Base-by-base conservation (phyloP, 2,329 filamentous ascomycete species). In the Raffaelea arxii region DNA sequence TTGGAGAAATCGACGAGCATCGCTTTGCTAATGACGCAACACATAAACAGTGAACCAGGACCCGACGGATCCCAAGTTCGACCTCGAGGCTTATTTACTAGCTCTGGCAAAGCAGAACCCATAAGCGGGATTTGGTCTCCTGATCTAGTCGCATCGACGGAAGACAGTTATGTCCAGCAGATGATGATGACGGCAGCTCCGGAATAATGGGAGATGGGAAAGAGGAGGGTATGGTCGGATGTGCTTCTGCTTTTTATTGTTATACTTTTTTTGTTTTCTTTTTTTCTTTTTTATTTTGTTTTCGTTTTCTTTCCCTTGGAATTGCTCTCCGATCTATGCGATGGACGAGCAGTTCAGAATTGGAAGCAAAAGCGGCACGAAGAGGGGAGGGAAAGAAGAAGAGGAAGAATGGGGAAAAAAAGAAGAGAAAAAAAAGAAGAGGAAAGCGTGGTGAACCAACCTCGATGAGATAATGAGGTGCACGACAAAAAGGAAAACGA, bases 51-150 rank as follows among this genome's bases (percentile, higher is more conserved):
- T 60, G 44, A 59, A 58, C 57, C 59, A 61, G 55, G 62, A 97
- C 69, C 84, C 84, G 51, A 79, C 83, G 62, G 81, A 92, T 71
- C 81, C 89, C 62, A 87, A 89, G 62, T 97, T 97, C 71, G 90
- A 98, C 65, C 75, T 97, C 58, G 91, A 97, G 74, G 82, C 85
- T 58, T 87, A 80, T 66, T 69, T 95, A 65, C 77, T 79, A 60
- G 74, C 78, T 58, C 69, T 88, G 58, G 58, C 67, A 54, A 67
- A 71, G 62, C 65, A 75, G 61, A 75, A 66, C 60, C 64, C 72
- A 57, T 77, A 36, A 70, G n/a, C n/a, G n/a, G n/a, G n/a, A n/a
- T n/a, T n/a, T n/a, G n/a, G n/a, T n/a, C n/a, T n/a, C n/a, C n/a
- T n/a, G n/a, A n/a, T n/a, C n/a, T n/a, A n/a, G n/a, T n/a, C n/a